Conservation (phyloP, 257 asterid species). For the Salvia splendens region DNA sequence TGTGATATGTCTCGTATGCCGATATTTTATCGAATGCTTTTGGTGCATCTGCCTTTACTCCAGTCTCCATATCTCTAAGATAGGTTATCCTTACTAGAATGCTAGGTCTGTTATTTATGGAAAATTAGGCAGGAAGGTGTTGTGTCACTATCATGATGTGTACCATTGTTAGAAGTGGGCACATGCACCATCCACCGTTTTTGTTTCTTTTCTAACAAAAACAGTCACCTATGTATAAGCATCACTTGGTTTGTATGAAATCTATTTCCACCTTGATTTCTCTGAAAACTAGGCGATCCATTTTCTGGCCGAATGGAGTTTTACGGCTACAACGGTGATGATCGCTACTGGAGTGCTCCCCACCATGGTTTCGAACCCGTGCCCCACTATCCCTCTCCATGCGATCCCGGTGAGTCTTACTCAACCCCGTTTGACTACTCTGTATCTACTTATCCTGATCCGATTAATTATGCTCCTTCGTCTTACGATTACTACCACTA, state of each 20-base stretch:
- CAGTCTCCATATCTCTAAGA: no score
- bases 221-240: constrained; percentile 42
- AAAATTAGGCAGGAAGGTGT: constrained; percentile 18
- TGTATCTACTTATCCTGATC: constrained; percentile 27
- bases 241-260: constrained; percentile 33
- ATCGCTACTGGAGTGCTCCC: constrained; percentile 30
- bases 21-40: no score
- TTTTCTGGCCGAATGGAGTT: constrained; percentile 48
- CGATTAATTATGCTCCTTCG: constrained; percentile 9
- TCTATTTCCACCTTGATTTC: background rate
- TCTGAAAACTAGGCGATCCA: constrained; percentile 10
- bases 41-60: no score
- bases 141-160: constrained; percentile 27
- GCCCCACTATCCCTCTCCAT: constrained; percentile 19
- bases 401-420: constrained; percentile 31
- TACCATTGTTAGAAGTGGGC: constrained; percentile 20
- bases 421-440: constrained; percentile 31
- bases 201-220: background rate
- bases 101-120: background rate
- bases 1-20: no score
- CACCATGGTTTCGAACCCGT: constrained; percentile 31
- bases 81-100: no score
- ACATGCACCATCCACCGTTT: constrained; percentile 24
- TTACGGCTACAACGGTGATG: constrained; percentile 46
- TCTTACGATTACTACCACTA: constrained; percentile 29